These are phyloP conservation scores for Coemansia sp. DNA, from an alignment of 192 early-diverging fungal genomes.

Conservation along the genomic window DNA sequence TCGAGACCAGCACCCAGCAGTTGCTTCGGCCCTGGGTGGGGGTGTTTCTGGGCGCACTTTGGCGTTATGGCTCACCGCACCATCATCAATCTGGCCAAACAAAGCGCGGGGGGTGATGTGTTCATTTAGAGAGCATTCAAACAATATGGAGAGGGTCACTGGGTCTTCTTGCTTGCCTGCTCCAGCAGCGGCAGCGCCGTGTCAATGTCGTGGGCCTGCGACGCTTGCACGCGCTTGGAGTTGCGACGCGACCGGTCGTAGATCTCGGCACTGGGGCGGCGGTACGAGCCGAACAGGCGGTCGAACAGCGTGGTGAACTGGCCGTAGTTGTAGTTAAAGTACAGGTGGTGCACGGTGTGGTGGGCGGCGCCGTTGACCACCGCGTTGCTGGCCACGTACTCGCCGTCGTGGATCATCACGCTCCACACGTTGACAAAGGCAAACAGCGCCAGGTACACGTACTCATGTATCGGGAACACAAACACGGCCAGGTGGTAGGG, in stretches of 20 bases:
- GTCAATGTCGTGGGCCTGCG: slow-evolving; percentile 64
- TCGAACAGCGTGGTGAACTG: slow-evolving; percentile 99
- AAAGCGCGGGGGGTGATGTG: too few relatives aligned
- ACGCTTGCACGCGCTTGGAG: slow-evolving; percentile 59
- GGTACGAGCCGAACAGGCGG: slow-evolving; percentile 62
- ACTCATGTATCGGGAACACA: slow-evolving; percentile 87
- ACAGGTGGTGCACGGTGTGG: slow-evolving; percentile 95
- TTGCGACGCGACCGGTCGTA: slow-evolving; percentile 59
- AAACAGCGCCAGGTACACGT: slow-evolving; percentile 82
- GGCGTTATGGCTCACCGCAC: too few relatives aligned
- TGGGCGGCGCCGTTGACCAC: slow-evolving; percentile 89
- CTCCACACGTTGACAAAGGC: slow-evolving; percentile 92
- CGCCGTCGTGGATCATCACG: slow-evolving; percentile 95
- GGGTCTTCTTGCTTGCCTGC: slow-evolving; percentile 13
- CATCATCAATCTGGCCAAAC: too few relatives aligned
- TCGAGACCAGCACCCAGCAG: too few relatives aligned
- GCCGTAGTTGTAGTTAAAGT: slow-evolving; percentile 99
- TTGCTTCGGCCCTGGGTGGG: too few relatives aligned
- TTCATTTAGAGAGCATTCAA: too few relatives aligned
- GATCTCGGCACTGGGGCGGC: slow-evolving; percentile 64
- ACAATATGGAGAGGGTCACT: too few relatives aligned
- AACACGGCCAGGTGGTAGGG: slow-evolving; percentile 95
- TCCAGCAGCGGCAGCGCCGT: slow-evolving; percentile 33
- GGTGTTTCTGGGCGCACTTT: too few relatives aligned
- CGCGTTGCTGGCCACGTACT: slow-evolving; percentile 64